Evolutionary conservation across 139 green algal genomes (phyloP), one percentile per base, ranked within the genome.

Genomic region (Haematococcus lacustris): DNA sequence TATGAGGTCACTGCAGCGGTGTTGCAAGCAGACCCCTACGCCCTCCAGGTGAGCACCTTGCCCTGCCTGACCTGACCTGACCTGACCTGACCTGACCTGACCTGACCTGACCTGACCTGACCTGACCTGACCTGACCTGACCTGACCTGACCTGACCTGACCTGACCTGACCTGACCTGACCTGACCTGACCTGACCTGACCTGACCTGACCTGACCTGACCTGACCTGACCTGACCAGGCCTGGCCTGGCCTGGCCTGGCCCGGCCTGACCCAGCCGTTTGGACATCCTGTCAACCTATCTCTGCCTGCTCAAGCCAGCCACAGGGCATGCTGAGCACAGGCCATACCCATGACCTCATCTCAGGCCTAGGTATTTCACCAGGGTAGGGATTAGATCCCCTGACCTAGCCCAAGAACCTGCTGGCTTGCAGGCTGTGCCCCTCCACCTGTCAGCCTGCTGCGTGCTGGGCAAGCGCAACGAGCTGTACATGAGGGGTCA

Each of bases 391-490:
- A 71, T 95, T 2, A 77, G 98, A 60, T 75, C 88, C 30, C 67
- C 73, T 1, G 91, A 98, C 76, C 87, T 98, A 61, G 76, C 88
- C 30, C 66, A 73, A 2, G 91, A 98, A 75, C 91, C 0, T 92
- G 91, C 68, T 80, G 89, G 28, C 60, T 83, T 80, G 59, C 78
- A 80, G 76, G 76, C 68, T 9, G 76, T 97, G 59, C 85, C 89
- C 0, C 68, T 88, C 4, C 88, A 98, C 80, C 65, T 97, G 37
- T 85, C 89, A 7, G 79, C 84, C 0, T 84, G 84, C 2, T 67
- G 97, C 74, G 82, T 96, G 74, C 86, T 99, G 47, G 73, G 85
- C 7, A 84, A 87, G 38, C 96, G 92, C 75, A 91, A 93, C 60
- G 92, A 98, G 71, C 87, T 98, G 9, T 98, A 97, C 75, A 70